Conservation (phyloP, 306 rosid species). For the Ormosia semicastrata region DNA sequence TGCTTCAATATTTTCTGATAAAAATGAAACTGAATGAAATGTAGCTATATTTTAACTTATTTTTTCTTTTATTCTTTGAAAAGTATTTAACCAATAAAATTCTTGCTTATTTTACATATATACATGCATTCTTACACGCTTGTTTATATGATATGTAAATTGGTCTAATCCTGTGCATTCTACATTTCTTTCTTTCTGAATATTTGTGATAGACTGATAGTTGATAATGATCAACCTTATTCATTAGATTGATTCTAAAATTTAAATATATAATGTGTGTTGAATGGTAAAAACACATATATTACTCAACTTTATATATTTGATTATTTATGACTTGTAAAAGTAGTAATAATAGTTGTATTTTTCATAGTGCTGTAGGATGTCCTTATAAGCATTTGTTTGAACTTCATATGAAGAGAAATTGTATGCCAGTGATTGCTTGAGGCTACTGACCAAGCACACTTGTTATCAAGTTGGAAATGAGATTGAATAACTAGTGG, state of each 20-base stretch:
- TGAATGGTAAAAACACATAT: not conserved
- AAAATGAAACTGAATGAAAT: conserved; percentile 37
- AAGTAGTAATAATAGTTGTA: not conserved
- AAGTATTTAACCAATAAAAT: not conserved
- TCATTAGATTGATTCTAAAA: not conserved
- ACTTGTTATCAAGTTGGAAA: too few species aligned
- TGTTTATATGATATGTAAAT: not conserved
- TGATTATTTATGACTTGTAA: not conserved
- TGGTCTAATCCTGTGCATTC: not conserved
- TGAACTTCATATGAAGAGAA: too few species aligned
- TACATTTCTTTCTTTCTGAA: not conserved
- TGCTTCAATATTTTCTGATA: conserved; percentile 30
- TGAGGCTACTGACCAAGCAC: too few species aligned
- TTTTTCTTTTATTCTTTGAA: conserved; percentile 12
- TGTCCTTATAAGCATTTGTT: too few species aligned
- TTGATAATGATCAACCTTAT: not conserved
- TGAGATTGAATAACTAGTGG: not conserved
- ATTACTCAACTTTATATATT: not conserved
- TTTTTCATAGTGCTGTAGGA: not conserved
- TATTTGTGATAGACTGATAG: not conserved
- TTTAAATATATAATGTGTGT: not conserved
- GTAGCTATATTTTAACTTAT: conserved; percentile 1
- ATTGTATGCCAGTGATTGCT: too few species aligned
- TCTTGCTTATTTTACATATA: not conserved
- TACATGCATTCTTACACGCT: not conserved